These are phyloP conservation scores for Colletotrichum salicis DNA, from an alignment of 2,329 filamentous ascomycete species.

Conservation along the genomic window DNA sequence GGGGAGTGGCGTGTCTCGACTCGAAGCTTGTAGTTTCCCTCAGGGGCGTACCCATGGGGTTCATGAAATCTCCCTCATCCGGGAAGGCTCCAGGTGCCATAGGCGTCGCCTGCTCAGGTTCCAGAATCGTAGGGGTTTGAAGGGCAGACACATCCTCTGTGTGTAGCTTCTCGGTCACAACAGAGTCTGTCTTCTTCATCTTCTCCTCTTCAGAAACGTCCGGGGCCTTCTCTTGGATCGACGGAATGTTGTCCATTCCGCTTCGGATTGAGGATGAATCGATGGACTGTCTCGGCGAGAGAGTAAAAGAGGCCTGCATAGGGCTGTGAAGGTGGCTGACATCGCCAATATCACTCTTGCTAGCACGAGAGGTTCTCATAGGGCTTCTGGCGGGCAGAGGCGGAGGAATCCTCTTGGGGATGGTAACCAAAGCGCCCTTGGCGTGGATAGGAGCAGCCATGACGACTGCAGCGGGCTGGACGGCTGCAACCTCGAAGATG, in stretches of 20 bases:
- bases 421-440: conserved; percentile 84
- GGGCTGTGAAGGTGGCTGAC: conserved; percentile 62
- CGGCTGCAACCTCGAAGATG: conserved; percentile 74
- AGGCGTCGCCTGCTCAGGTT: conserved; percentile 21
- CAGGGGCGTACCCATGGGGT: conserved; percentile 14
- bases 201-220: conserved; percentile 11
- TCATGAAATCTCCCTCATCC: conserved; percentile 24
- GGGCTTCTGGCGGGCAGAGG: conserved; percentile 83
- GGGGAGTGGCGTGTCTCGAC: conserved; percentile 11
- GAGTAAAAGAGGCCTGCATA: conserved; percentile 58
- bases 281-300: conserved; percentile 32
- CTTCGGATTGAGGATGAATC: conserved; percentile 35
- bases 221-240: conserved; percentile 22
- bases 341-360: conserved; percentile 70
- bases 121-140: not conserved
- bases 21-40: conserved; percentile 24
- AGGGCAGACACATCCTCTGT: conserved; percentile 1
- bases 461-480: conserved; percentile 64
- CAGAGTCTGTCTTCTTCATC: not conserved
- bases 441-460: conserved; percentile 73
- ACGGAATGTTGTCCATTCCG: conserved; percentile 31
- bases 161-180: not conserved
- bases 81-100: conserved; percentile 30
- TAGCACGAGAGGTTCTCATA: conserved; percentile 65
- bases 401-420: conserved; percentile 82